Percentiles rank a stretch among this genome's conserved stretches.
Conservation (phyloP, 148 eudicot species). For the Vaccinium corymbosum region DNA sequence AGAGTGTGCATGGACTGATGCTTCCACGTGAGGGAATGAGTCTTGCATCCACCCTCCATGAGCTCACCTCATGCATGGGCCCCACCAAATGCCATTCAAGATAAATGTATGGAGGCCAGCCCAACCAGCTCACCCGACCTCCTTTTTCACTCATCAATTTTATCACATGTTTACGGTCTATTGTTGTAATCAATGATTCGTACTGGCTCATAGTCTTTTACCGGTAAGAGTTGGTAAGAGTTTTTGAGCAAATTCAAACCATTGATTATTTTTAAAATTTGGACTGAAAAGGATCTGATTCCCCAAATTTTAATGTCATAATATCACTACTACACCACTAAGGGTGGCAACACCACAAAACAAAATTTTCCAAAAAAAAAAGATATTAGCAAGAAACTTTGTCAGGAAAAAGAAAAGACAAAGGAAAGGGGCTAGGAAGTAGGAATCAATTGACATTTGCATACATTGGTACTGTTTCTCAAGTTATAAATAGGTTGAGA, state of each 20-base stretch:
- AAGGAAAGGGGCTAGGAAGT: background rate
- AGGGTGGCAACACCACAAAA: background rate
- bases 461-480: background rate
- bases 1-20: slow-evolving; percentile 12
- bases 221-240: no score
- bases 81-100: background rate
- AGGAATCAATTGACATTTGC: background rate
- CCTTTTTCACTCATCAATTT: background rate
- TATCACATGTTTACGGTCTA: no score
- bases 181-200: no score
- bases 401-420: background rate
- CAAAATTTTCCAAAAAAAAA: background rate
- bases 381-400: background rate
- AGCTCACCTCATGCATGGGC: slow-evolving; percentile 7
- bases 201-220: no score
- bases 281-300: background rate
- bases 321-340: background rate
- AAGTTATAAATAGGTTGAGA: background rate
- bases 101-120: background rate
- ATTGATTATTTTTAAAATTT: no score
- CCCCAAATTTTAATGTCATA: background rate
- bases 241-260: no score
- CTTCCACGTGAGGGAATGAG: slow-evolving; percentile 13
- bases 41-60: background rate
- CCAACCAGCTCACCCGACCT: background rate